Evolutionary conservation across 768 basidiomycete species (phyloP), one percentile per base, ranked within the genome.

Genomic region (Rhizopogon vinicolor): DNA sequence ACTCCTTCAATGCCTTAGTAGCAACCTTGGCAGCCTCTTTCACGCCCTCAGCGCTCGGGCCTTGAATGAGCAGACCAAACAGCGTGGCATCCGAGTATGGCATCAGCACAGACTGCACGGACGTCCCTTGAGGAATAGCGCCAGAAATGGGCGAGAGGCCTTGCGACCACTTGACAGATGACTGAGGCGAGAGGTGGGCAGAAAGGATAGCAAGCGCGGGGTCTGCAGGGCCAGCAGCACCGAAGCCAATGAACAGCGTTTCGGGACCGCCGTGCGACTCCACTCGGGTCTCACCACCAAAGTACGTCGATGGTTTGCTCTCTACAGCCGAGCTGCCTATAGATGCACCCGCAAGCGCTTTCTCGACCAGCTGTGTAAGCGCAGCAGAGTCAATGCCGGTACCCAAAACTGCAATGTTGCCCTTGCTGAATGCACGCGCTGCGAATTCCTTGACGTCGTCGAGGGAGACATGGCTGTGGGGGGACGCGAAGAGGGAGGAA

Each of bases 61-160:
- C 92, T 66, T 90, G 85, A 37, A 98, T 75, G 52, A 92, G 72
- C 54, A 97, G 72, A 56, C 94, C 94, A 57, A 96, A 84, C 50
- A 99, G 79, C 7, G 88, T 78, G 3, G 93, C 95, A 67, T 98
- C 96, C 14, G 93, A 91, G 75, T 98, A 98, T 13, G 89, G 86
- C 12, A 94, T 77, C 65, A 91, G 82, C 52, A 97, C 84, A 10
- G 87, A 72, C 68, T 87, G 79, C 53, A 89, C 89, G 25, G 80
- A 80, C 1, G 87, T 76, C 42, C 81, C 80, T 54, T 68, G 65
- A n/a, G 85, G 85, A 19, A 87, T 67, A 50, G 74, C 72, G 52
- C 81, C 72, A 9, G 88, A 74, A 58, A 95, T 74, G 10, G 90
- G 83, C 3, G 91, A 87, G 13, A 82, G 63, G 28, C 91, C 85